A percentile compares a stretch with the other conserved stretches of the same genome.
Evolutionary conservation across 768 basidiomycete genomes (phyloP).

Genomic region (Tricholoma hemisulphureum): DNA sequence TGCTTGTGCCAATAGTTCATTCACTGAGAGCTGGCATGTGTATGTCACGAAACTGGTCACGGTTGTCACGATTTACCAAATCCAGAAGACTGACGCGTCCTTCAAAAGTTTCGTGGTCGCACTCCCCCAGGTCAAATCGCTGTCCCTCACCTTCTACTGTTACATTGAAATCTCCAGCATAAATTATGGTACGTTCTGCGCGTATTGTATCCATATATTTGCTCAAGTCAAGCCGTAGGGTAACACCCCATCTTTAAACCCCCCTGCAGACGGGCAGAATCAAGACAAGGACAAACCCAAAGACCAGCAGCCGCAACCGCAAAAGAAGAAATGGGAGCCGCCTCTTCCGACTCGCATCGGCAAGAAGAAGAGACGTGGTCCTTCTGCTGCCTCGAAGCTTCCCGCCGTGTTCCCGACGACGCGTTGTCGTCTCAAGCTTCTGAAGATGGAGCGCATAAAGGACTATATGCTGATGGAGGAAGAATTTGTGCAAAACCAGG

Average conservation of each 20-base stretch:
- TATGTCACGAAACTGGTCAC: conserved; percentile 25
- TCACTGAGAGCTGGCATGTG: conserved; percentile 18
- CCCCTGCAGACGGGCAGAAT: conserved; percentile 38
- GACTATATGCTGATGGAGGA: conserved; percentile 96
- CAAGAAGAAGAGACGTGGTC: conserved; percentile 96
- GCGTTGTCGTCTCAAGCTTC: conserved; percentile 89
- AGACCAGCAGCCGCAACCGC: conserved; percentile 37
- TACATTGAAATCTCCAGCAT: background rate
- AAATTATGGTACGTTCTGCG: conserved; percentile 19
- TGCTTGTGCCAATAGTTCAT: conserved; percentile 30
- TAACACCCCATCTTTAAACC: conserved; percentile 64
- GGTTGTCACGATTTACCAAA: conserved; percentile 24
- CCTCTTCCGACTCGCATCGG: conserved; percentile 95
- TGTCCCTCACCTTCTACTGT: conserved; percentile 7
- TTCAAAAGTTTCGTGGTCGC: too few relatives aligned
- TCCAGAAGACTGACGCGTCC: conserved; percentile 54
- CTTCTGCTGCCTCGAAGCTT: conserved; percentile 85
- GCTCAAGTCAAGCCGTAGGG: conserved; percentile 44
- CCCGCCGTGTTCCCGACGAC: conserved; percentile 93
- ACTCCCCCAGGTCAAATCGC: conserved; percentile 12
- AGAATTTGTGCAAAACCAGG: conserved; percentile 92
- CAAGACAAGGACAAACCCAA: conserved; percentile 46
- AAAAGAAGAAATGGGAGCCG: conserved; percentile 97
- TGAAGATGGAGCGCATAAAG: conserved; percentile 98
- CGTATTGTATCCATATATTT: background rate